phyloP scores from a whole-genome alignment of 2,329 filamentous ascomycete species.

The Grosmannia clavigera region DNA sequence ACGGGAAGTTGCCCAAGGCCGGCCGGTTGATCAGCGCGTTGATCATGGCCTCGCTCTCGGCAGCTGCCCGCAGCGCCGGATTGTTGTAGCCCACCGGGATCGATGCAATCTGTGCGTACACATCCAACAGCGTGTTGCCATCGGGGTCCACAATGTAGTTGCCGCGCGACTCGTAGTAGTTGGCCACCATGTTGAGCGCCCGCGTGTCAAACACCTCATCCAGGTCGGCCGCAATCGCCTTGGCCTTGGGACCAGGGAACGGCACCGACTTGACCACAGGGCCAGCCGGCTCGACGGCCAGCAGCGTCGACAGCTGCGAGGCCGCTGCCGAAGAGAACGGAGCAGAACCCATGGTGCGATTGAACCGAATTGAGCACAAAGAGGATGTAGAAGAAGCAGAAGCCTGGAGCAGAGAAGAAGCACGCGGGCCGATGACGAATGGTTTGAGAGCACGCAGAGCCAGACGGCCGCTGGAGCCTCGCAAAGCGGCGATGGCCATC shows the following conservation, averaged over 20 bases:
- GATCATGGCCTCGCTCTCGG: constrained; percentile 66
- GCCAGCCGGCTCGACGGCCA: constrained; percentile 32
- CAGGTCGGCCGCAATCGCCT: constrained; percentile 56
- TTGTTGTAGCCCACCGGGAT: constrained; percentile 94
- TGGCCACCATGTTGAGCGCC: constrained; percentile 70
- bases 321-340: constrained; percentile 9
- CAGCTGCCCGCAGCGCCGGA: constrained; percentile 56
- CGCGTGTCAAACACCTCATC: constrained; percentile 74
- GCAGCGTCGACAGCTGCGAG: constrained; percentile 15
- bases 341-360: constrained; percentile 10
- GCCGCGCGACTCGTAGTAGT: constrained; percentile 62
- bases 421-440: neutral
- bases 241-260: constrained; percentile 67
- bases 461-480: constrained; percentile 5
- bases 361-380: neutral
- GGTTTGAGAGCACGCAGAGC: neutral
- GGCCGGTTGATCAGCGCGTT: constrained; percentile 76
- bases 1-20: constrained; percentile 82
- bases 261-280: constrained; percentile 40
- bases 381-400: neutral
- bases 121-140: constrained; percentile 60
- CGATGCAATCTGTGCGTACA: constrained; percentile 84
- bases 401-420: neutral
- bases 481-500: constrained; percentile 9
- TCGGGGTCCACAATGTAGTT: constrained; percentile 72